These are phyloP conservation scores for Cetraspora pellucida DNA, from an alignment of 192 early-diverging fungal species.

Conservation along the genomic window DNA sequence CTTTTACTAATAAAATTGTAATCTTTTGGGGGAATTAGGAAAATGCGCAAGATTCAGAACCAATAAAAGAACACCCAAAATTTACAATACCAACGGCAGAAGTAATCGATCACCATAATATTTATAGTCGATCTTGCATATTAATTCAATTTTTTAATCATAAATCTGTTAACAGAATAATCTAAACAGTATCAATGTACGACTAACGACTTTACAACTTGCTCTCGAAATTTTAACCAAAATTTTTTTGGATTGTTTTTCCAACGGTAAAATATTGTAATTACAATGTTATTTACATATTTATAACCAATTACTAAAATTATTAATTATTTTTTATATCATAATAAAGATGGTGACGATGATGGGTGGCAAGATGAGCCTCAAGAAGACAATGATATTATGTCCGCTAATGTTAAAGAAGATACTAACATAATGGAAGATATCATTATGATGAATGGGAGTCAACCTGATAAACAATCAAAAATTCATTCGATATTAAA, in stretches of 20 bases:
- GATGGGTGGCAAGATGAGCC: conserved; percentile 33
- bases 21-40: background rate
- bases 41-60: background rate
- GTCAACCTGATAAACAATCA: conserved; percentile 48
- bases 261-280: conserved; percentile 39
- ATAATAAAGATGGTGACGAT: conserved; percentile 40
- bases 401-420: conserved; percentile 43
- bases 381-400: conserved; percentile 46
- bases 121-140: background rate
- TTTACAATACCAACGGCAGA: background rate
- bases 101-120: background rate
- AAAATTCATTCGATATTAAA: conserved; percentile 48
- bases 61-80: background rate
- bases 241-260: conserved; percentile 69
- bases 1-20: background rate
- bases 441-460: conserved; percentile 51
- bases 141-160: background rate
- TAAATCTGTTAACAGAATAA: conserved; percentile 32
- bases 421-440: conserved; percentile 43
- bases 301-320: background rate
- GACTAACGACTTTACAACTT: conserved; percentile 66
- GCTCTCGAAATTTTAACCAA: conserved; percentile 83
- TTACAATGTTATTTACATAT: background rate
- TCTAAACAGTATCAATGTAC: conserved; percentile 52
- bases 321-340: background rate